Evolutionary conservation across 2,329 filamentous ascomycete species (phyloP).

Genomic region (Epichloe coenophiala): DNA sequence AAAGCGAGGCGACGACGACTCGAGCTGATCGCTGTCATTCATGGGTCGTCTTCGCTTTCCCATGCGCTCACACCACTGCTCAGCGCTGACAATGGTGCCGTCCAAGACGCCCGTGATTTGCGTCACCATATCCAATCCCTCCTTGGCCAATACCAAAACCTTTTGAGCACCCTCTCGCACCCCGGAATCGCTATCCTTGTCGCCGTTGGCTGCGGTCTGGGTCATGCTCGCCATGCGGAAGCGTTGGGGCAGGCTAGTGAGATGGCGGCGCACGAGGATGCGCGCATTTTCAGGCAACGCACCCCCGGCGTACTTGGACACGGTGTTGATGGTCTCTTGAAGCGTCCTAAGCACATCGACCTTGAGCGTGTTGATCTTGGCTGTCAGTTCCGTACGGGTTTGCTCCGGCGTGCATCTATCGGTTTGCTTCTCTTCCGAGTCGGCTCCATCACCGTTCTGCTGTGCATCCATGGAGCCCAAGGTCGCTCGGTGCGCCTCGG

Average conservation of each 20-base stretch:
- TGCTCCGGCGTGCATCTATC: conserved; percentile 13
- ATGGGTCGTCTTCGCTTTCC: conserved; percentile 29
- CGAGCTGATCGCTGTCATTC: conserved; percentile 13
- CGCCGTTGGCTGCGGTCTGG: conserved; percentile 13
- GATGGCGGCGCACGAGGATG: conserved; percentile 67
- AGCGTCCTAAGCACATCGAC: conserved; percentile 65
- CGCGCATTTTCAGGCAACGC: conserved; percentile 81
- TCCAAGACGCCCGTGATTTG: conserved; percentile 82
- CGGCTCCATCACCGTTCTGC: neutral
- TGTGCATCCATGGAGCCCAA: conserved; percentile 3
- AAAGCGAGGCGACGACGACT: neutral
- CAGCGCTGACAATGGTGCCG: conserved; percentile 78
- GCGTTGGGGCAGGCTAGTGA: conserved; percentile 68
- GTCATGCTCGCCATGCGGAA: conserved; percentile 59
- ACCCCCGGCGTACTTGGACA: conserved; percentile 84
- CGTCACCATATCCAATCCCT: conserved; percentile 86
- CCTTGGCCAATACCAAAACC: conserved; percentile 74
- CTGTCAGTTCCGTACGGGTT: conserved; percentile 32
- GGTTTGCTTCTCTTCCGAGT: neutral
- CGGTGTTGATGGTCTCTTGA: conserved; percentile 67
- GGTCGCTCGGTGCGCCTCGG: conserved; percentile 3
- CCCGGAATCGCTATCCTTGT: conserved; percentile 23
- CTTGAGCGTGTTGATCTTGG: conserved; percentile 54
- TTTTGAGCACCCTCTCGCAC: conserved; percentile 50
- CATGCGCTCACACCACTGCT: conserved; percentile 77